Evolutionary conservation across 768 basidiomycete genomes (phyloP), one percentile per base, ranked within the genome.

Genomic region (Clathrus columnatus): DNA sequence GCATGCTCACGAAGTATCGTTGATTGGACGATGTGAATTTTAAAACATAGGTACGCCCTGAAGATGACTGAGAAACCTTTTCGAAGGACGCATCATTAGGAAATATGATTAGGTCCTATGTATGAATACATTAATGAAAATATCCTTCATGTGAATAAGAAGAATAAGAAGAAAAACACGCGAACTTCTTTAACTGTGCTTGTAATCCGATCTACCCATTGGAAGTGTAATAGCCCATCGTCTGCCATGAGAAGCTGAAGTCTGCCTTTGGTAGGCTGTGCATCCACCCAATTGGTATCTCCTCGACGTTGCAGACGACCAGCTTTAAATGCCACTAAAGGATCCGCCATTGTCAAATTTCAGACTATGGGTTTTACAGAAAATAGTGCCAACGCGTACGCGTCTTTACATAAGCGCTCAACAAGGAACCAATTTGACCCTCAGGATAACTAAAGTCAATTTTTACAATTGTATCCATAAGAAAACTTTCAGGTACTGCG

Each of bases 21-120:
- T 91, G 87, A 66, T 91, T 80, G 14, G 91, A 94, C 20, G 88
- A 91, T 0, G 86, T 84, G 73, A 96, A 95, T 70, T 88, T 91
- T 67, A 95, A 84, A 59, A 94, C 88, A 62, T 88, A 91, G 4
- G 85, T 82, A 58, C 91, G 75, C 5, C 87, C 89, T 28, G 73
- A 73, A 0, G 71, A 64, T 8, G 85, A 78, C 63, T 90, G 81
- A 1, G 78, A 58, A 8, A 94, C 85, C 68, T 83, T 85, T 61
- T 76, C 75, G 65, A 96, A 91, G 0, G 76, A 79, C 3, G 92
- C 91, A 68, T 96, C 92, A 1, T 80, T 78, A 1, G 91, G 90
- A 67, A 94, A 90, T 51, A 95, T 70, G 59, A 95, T 91, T 53
- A 93, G 70, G 63, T 96, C 92, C 88, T 91, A 59, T 18, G 51